These are phyloP conservation scores for Ustilago vetiveriae DNA, from an alignment of 1,284 basidiomycete species.

Conservation along the genomic window DNA sequence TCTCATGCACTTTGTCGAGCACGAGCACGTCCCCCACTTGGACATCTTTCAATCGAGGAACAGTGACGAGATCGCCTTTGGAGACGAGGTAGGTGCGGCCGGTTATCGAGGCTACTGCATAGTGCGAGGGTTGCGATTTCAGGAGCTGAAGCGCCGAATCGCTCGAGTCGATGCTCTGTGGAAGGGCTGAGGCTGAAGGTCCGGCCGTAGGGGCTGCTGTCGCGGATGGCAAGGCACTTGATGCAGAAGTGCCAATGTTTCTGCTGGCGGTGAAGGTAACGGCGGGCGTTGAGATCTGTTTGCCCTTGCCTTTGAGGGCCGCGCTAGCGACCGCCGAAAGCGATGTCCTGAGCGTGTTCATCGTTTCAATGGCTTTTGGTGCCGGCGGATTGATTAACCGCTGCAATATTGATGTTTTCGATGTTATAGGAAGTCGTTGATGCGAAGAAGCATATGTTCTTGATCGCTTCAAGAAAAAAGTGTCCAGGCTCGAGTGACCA, in stretches of 20 bases:
- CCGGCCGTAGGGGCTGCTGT: constrained; percentile 3
- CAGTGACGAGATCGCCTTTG: constrained; percentile 87
- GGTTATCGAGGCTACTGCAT: constrained; percentile 86
- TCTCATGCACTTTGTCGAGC: constrained; percentile 88
- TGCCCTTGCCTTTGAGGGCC: constrained; percentile 35
- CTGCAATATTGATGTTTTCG: too few relatives aligned
- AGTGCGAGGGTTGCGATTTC: constrained; percentile 78
- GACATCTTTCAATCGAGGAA: constrained; percentile 78
- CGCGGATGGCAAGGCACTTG: not conserved
- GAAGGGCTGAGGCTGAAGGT: constrained; percentile 1
- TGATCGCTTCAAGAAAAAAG: constrained; percentile 6
- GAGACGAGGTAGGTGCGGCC: constrained; percentile 88
- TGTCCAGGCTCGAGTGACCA: not conserved
- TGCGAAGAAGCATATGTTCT: too few relatives aligned
- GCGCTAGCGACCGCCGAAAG: constrained; percentile 16
- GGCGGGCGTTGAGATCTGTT: constrained; percentile 13
- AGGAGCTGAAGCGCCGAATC: constrained; percentile 68
- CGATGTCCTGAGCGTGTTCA: constrained; percentile 25
- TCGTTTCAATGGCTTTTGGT: not conserved
- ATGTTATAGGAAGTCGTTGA: too few relatives aligned
- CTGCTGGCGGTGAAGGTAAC: constrained; percentile 4
- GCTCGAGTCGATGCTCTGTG: constrained; percentile 15
- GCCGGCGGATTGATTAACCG: too few relatives aligned
- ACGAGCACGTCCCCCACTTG: constrained; percentile 82
- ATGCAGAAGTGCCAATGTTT: constrained; percentile 6